Conservation (phyloP, 495 filamentous ascomycete genomes). For the Podospora conica region DNA sequence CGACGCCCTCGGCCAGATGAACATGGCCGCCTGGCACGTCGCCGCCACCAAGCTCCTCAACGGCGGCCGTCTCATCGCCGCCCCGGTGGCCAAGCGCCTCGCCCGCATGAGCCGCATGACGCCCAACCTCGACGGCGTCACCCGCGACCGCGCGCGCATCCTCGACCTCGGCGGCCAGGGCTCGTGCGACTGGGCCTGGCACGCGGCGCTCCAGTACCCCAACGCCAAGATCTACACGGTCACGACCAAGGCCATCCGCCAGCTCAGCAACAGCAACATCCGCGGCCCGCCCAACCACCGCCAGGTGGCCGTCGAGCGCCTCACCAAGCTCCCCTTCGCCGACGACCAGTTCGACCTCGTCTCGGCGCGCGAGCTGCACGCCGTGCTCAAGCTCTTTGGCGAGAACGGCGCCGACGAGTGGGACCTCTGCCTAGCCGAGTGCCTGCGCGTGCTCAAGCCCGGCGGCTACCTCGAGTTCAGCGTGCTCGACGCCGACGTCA, state of each 20-base stretch:
- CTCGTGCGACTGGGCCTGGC: conserved; percentile 92
- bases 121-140: conserved; percentile 33
- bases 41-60: conserved; percentile 70
- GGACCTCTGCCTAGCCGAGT: conserved; percentile 76
- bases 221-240: conserved; percentile 83
- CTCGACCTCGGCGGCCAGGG: conserved; percentile 84
- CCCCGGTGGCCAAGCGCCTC: conserved; percentile 61
- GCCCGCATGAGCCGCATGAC: conserved; percentile 44
- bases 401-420: conserved; percentile 72
- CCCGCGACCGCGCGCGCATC: conserved; percentile 55
- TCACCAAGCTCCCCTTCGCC: conserved; percentile 80
- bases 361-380: conserved; percentile 81
- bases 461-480: conserved; percentile 89
- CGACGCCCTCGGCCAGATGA: conserved; percentile 70
- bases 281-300: conserved; percentile 83
- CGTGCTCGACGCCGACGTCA: conserved; percentile 80
- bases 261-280: conserved; percentile 61
- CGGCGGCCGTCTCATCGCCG: conserved; percentile 72
- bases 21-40: conserved; percentile 70
- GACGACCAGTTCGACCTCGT: conserved; percentile 88
- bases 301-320: conserved; percentile 62
- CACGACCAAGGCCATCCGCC: conserved; percentile 57
- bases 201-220: conserved; percentile 75
- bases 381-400: conserved; percentile 64
- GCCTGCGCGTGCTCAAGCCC: conserved; percentile 83